Evolutionary conservation across 228 moss, liverwort and hornwort species (phyloP), one percentile per base, ranked within the genome.

Genomic region (Sphagnum magellanicum): DNA sequence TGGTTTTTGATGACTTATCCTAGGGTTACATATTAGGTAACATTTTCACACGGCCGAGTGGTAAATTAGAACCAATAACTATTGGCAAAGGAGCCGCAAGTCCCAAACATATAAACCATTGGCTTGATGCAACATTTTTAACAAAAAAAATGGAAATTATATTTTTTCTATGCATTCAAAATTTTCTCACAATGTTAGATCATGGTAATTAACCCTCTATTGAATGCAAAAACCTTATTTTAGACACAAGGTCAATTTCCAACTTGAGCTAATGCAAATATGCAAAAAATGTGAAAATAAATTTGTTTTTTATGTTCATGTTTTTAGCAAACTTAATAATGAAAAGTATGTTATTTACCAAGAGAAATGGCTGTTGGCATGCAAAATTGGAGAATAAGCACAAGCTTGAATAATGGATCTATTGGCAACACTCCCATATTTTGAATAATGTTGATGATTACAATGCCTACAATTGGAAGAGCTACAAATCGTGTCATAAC

Each of bases 351-450:
- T 16, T 13, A 48, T 73, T 70, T 15, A 93, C 94, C 94, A 52
- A 91, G 74, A 60, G 91, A 91, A 10, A 94, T 89, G 68, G 86
- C 84, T 0, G 84, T 89, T 3, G 91, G 91, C 89, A 94, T 88
- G 52, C 85, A 85, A 70, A 77, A 91, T 61, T 94, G 89, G 4
- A 94, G 63, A 72, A 94, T 69, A 32, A 94, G 84, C 1, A 91
- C 89, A 65, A 94, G 89, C 1, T 73, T 76, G 67, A 91, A 94
- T 15, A 94, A 7, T 4, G 76, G 71, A 69, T 94, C 91, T 3
- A 48, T 13, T 4, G 89, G 88, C 67, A 89, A 70, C 49, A 91
- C 59, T 6, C 78, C 81, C 58, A 79, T 65, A 5, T 46, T 78
- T 50, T 52, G 51, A 0, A 66, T 74, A 50, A 65, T 70, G 16